Evolutionary conservation across 108 stramenopile species (phyloP), one percentile per base, ranked within the genome.

Genomic region (Aurantiochytrium sp.): DNA sequence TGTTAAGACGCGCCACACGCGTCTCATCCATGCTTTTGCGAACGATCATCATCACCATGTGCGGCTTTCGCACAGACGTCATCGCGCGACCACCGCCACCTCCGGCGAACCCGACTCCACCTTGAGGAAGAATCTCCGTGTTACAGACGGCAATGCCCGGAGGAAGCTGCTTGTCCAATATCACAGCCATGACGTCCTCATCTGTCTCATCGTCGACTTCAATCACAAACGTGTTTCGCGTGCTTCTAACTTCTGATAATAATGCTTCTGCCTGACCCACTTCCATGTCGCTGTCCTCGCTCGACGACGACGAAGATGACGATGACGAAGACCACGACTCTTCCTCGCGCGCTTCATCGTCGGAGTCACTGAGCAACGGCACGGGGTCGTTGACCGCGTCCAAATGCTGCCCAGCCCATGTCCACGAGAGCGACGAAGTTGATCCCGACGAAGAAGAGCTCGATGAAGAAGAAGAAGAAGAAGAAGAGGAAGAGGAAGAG

Each of bases 121-220:
- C 93, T 72, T 96, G 96, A 59, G 96, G 96, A 88, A 96, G 88
- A 87, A 95, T 92, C 90, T 95, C 92, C 45, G 90, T 93, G 12
- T 96, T 96, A 25, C 92, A 95, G 10, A 96, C 88, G 6, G 95
- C 90, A 57, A 97, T 94, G 42, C 97, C 96, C 73, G 89, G 69
- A 23, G 94, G 94, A 43, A 93, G 92, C 16, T 92, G 93, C 29
- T 93, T 92, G 90, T 96, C 96, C 58, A 96, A 69, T 35, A 96
- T 88, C 44, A 96, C 96, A 71, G 93, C 93, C 88, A 96, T 89
- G 44, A 96, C 93, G 72, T 96, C 96, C 91, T 96, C 96, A 89
- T 96, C 97, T 1, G 97, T 96, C 90, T 97, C 97, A 87, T 97
- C 97, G 88, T 96, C 96, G 88, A 97, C 95, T 89, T 96, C 96